Evolutionary conservation across 2,329 filamentous ascomycete genomes (phyloP).

Genomic region (Claviceps africana): DNA sequence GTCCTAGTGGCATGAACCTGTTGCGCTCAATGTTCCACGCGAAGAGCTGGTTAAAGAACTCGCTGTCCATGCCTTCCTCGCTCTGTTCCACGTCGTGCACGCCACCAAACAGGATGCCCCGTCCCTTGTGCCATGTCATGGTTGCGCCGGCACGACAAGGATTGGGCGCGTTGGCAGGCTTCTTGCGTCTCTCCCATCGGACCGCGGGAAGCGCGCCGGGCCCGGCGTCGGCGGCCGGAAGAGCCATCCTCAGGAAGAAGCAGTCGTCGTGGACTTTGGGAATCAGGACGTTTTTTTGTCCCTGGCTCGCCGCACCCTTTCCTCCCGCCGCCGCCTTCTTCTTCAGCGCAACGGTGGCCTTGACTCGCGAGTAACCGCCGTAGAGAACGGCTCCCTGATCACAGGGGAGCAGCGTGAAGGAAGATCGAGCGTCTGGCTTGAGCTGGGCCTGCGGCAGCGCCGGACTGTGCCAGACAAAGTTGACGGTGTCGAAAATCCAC

Average conservation of each 20-base stretch:
- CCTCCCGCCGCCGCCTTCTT: conserved; percentile 34
- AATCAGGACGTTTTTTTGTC: conserved; percentile 60
- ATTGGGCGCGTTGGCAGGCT: conserved; percentile 74
- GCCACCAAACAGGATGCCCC: conserved; percentile 85
- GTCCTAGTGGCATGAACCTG: conserved; percentile 71
- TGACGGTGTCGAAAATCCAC: conserved; percentile 88
- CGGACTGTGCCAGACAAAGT: conserved; percentile 73
- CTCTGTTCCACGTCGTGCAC: conserved; percentile 86
- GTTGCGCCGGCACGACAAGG: conserved; percentile 78
- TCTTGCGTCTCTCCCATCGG: conserved; percentile 87
- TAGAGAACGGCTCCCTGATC: conserved; percentile 82
- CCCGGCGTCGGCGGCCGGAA: conserved; percentile 52
- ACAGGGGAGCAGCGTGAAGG: conserved; percentile 82
- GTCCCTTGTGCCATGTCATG: conserved; percentile 86
- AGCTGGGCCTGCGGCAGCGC: conserved; percentile 61
- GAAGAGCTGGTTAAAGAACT: conserved; percentile 87
- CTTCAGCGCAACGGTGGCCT: conserved; percentile 52
- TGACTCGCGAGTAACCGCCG: conserved; percentile 87
- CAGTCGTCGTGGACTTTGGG: conserved; percentile 90
- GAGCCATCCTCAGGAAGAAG: conserved; percentile 75
- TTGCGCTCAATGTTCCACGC: conserved; percentile 95
- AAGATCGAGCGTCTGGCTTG: conserved; percentile 81
- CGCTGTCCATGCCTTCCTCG: conserved; percentile 90
- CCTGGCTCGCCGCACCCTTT: conserved; percentile 40
- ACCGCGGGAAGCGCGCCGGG: conserved; percentile 55